Conservation (phyloP, 192 early-diverging fungal species). For the Gryganskiella cystojenkinii region DNA sequence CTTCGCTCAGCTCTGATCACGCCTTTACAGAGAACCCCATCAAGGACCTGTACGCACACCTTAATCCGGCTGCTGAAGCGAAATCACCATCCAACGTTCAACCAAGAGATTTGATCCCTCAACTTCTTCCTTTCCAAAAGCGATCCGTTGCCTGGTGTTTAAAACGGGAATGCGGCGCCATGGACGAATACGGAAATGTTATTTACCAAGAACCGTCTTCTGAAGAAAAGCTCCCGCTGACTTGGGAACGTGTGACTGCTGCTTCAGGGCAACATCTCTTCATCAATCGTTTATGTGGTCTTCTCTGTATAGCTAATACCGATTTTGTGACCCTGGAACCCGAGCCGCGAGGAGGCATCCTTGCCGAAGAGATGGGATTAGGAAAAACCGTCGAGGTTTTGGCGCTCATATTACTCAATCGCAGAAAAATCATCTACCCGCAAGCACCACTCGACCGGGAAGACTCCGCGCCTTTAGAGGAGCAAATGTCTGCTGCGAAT, state of each 20-base stretch:
- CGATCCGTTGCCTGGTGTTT: constrained; percentile 32
- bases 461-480: not conserved
- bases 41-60: constrained; percentile 31
- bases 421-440: not conserved
- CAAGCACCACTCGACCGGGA: not conserved
- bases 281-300: constrained; percentile 23
- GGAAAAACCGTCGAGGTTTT: constrained; percentile 78
- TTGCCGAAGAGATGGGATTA: constrained; percentile 73
- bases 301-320: constrained; percentile 1
- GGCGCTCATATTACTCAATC: constrained; percentile 65
- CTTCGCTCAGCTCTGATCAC: not conserved
- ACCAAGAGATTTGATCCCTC: constrained; percentile 1
- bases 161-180: constrained; percentile 14
- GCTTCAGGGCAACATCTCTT: not conserved
- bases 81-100: constrained; percentile 17
- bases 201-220: constrained; percentile 17
- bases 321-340: not conserved
- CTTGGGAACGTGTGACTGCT: constrained; percentile 21
- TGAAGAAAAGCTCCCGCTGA: constrained; percentile 20
- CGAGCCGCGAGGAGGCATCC: constrained; percentile 54
- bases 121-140: constrained; percentile 24
- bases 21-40: constrained; percentile 15
- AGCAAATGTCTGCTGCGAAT: constrained; percentile 8
- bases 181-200: constrained; percentile 13
- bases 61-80: not conserved